These are phyloP conservation scores for Globisporangium splendens DNA, from an alignment of 352 stramenopile species.

Conservation along the genomic window DNA sequence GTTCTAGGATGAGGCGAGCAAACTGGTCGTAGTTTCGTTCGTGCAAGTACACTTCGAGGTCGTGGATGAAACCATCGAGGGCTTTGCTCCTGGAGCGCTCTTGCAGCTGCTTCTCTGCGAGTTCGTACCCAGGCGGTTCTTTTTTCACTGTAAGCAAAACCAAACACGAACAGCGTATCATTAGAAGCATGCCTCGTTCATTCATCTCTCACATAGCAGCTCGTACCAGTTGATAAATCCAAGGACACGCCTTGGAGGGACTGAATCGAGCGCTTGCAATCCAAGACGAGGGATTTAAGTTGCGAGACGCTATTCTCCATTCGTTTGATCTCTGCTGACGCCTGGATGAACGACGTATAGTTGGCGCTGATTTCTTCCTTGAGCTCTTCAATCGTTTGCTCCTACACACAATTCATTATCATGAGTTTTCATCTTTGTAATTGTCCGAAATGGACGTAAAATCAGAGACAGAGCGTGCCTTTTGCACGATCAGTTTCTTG, in stretches of 20 bases:
- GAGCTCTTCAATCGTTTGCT: conserved; percentile 80
- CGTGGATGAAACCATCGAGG: conserved; percentile 57
- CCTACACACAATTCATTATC: conserved; percentile 18
- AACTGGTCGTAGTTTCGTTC: conserved; percentile 68
- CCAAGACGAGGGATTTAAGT: conserved; percentile 66
- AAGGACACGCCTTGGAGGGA: conserved; percentile 47
- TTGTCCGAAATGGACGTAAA: not conserved
- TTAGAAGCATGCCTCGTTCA: too few species aligned
- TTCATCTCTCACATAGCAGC: not conserved
- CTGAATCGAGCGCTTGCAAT: conserved; percentile 71
- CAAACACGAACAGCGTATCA: not conserved
- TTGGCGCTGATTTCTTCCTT: conserved; percentile 82
- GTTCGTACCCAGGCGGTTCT: conserved; percentile 28
- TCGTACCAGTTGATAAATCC: conserved; percentile 35
- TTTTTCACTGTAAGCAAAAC: conserved; percentile 30
- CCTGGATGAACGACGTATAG: conserved; percentile 77
- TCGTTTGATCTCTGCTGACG: conserved; percentile 68
- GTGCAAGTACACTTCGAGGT: conserved; percentile 65
- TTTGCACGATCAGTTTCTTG: conserved; percentile 68
- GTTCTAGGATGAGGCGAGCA: conserved; percentile 44
- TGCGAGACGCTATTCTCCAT: conserved; percentile 86
- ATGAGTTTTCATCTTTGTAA: too few species aligned
- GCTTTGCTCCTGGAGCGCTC: conserved; percentile 43
- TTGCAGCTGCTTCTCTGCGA: conserved; percentile 43
- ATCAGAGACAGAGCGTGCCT: conserved; percentile 22